Percentiles rank a stretch among this genome's conserved stretches.
Evolutionary conservation across 371 early-diverging fungal species (phyloP).

Genomic region (Apophysomyces elegans): DNA sequence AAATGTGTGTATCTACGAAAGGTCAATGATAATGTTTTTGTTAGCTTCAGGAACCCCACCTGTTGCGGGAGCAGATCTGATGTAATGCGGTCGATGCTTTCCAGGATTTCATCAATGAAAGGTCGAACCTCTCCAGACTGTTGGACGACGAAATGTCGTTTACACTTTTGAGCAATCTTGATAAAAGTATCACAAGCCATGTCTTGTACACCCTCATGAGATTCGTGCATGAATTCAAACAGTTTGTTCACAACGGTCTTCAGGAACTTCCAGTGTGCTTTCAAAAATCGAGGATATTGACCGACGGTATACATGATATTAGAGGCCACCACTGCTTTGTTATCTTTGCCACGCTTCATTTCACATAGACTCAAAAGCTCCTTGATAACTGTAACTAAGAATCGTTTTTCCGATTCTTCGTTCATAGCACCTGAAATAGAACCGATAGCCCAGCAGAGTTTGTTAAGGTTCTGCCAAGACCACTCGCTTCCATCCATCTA

Average conservation of each 20-base stretch:
- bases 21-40: not conserved
- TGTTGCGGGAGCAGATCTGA: constrained; percentile 90
- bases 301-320: constrained; percentile 99
- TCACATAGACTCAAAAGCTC: constrained; percentile 95
- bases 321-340: constrained; percentile 99
- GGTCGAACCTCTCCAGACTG: constrained; percentile 86
- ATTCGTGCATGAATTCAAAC: constrained; percentile 99
- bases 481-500: constrained; percentile 93
- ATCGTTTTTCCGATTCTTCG: constrained; percentile 97
- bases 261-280: constrained; percentile 99
- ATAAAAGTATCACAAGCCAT: constrained; percentile 99
- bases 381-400: constrained; percentile 97
- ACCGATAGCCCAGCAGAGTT: constrained; percentile 99
- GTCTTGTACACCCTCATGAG: constrained; percentile 99
- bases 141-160: constrained; percentile 91
- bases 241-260: constrained; percentile 99
- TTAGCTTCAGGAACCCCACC: constrained; percentile 40
- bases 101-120: constrained; percentile 94
- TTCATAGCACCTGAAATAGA: constrained; percentile 97
- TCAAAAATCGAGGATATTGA: constrained; percentile 98
- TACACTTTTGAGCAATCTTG: constrained; percentile 97
- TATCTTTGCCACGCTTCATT: constrained; percentile 95
- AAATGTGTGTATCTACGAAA: constrained; percentile 83
- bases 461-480: constrained; percentile 97
- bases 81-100: constrained; percentile 77